Evolutionary conservation across 805 yeast genomes (phyloP), one percentile per base, ranked within the genome.

Genomic region (Metschnikowia similis): DNA sequence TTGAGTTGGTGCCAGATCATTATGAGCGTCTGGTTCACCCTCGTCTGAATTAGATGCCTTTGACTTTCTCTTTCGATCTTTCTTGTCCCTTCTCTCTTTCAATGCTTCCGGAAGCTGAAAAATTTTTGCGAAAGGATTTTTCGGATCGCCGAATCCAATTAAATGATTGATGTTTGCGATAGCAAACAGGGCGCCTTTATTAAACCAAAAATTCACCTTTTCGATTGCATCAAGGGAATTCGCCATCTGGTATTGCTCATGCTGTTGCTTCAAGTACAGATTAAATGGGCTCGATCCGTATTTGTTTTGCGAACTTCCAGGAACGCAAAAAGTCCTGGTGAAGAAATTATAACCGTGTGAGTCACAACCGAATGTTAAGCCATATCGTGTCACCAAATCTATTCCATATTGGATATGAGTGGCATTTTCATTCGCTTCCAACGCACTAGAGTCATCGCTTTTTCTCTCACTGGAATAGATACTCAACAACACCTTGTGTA

Each of bases 91-190:
- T 45, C 90, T 71, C 57, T 84, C 89, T 52, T 80, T 84, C 53
- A 87, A 66, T 14, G 84, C 87, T 59, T 84, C 87, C 0, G 91
- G 85, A 21, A 87, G 69, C 49, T 80, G 83, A 65, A 87, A 87
- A 11, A 87, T 62, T 58, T 83, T 80, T 6, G 92, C 89, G 67
- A 87, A 86, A 16, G 92, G 90, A 60, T 85, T 87, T 41, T 75
- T 73, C 5, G 87, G 77, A 61, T 85, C 86, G 32, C 94, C 95
- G 65, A 87, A 84, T 1, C 94, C 94, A 41, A 85, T 79, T 47
- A 87, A 63, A 67, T 87, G 92, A 58, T 82, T 78, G 47, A 87
- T 81, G 59, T 87, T 87, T 28, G 90, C 82, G 43, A 86, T 72
- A 2, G 94, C 92, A 71, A 87, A 85, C 35, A 83, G 76, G 3